Evolutionary conservation across 768 basidiomycete species (phyloP).

Genomic region (Gyrodon lividus): DNA sequence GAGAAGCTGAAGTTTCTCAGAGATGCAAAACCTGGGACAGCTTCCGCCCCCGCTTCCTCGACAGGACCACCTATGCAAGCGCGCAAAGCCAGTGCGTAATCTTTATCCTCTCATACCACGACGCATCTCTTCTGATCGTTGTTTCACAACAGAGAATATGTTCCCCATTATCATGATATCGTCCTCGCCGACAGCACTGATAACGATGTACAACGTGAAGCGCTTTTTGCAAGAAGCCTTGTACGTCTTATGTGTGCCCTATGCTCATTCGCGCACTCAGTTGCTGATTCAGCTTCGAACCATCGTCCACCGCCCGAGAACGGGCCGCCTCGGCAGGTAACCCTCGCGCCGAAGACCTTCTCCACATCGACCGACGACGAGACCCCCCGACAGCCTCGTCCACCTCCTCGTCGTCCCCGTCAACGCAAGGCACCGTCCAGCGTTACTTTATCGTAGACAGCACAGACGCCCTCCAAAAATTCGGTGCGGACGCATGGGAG

Average conservation of each 20-base stretch:
- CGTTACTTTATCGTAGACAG: conserved; percentile 90
- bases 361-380: conserved; percentile 85
- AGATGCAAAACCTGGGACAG: conserved; percentile 58
- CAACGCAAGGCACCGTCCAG: conserved; percentile 39
- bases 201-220: conserved; percentile 98
- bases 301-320: conserved; percentile 71
- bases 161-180: conserved; percentile 98
- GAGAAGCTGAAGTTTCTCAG: conserved; percentile 81
- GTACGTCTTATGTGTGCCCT: conserved; percentile 40
- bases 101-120: background rate
- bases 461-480: conserved; percentile 88
- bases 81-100: conserved; percentile 65
- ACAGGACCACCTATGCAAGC: conserved; percentile 43
- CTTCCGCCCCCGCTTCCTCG: conserved; percentile 38
- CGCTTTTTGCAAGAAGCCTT: conserved; percentile 87
- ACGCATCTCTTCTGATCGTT: background rate
- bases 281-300: conserved; percentile 54
- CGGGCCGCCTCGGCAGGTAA: conserved; percentile 70
- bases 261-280: background rate
- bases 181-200: conserved; percentile 86
- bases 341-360: conserved; percentile 74
- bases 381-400: conserved; percentile 39
- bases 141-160: conserved; percentile 50
- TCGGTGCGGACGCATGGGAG: conserved; percentile 93
- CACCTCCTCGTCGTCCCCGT: background rate